Evolutionary conservation across 345 rosid species (phyloP).

Genomic region (Eucalyptus sideroxylon): DNA sequence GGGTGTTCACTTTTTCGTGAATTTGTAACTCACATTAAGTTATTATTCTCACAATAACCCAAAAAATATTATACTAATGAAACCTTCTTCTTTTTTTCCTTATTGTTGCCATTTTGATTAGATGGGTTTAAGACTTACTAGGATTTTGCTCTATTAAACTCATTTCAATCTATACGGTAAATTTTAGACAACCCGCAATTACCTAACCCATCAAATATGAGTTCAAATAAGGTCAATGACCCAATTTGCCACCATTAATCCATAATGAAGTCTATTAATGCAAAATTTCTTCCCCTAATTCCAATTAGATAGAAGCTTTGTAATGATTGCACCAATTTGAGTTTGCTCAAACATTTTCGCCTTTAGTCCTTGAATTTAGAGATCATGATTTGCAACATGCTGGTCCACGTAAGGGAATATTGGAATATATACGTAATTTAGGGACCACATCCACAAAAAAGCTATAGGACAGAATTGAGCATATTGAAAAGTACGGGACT

Average conservation of each 20-base stretch:
- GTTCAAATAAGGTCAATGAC: background rate
- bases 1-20: rapidly evolving
- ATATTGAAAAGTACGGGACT: background rate
- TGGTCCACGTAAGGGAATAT: background rate
- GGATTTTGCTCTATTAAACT: background rate
- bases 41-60: too few species aligned
- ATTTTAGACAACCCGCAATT: background rate
- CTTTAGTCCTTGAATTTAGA: background rate
- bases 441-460: background rate
- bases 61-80: too few species aligned
- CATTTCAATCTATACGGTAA: background rate
- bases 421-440: background rate
- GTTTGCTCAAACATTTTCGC: background rate
- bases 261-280: background rate
- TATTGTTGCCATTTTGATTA: background rate
- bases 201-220: background rate
- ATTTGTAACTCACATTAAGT: too few species aligned
- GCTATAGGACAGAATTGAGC: background rate
- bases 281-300: background rate
- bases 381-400: background rate
- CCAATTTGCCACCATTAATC: background rate
- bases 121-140: background rate
- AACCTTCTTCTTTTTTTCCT: background rate
- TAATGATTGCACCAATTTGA: background rate
- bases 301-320: background rate